Evolutionary conservation across 2,329 filamentous ascomycete genomes (phyloP).

Genomic region (Nannizziopsis arthrosporioides): DNA sequence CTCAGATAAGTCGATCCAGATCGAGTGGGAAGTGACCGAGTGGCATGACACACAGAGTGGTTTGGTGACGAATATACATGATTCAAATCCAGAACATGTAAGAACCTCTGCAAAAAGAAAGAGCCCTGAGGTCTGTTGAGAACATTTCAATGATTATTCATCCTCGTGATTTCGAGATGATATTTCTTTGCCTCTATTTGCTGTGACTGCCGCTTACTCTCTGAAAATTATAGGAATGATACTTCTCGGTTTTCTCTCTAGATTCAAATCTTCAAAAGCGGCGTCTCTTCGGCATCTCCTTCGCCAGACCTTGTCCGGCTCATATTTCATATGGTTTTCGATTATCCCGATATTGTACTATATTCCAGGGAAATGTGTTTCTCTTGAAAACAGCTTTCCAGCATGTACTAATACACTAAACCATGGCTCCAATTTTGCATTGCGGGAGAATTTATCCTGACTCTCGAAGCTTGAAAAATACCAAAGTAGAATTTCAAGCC

Average conservation of each 20-base stretch:
- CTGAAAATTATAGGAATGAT: slow-evolving; percentile 1
- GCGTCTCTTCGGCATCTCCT: background rate
- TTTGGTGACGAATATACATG: background rate
- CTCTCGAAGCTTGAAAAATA: too few species aligned
- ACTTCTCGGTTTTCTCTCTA: background rate
- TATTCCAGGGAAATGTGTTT: too few species aligned
- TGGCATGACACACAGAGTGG: slow-evolving; percentile 42
- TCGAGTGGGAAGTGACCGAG: slow-evolving; percentile 80
- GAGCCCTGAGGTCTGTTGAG: slow-evolving; percentile 13
- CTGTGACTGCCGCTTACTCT: background rate
- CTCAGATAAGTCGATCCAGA: slow-evolving; percentile 51
- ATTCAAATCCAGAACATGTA: slow-evolving; percentile 4
- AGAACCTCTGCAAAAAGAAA: slow-evolving; percentile 15
- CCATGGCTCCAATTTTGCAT: too few species aligned
- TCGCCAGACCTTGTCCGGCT: too few species aligned
- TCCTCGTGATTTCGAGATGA: background rate
- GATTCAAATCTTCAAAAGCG: background rate
- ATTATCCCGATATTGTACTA: too few species aligned
- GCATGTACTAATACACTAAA: too few species aligned
- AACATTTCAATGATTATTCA: background rate
- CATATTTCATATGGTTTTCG: too few species aligned
- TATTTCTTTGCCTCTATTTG: background rate
- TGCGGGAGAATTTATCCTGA: too few species aligned
- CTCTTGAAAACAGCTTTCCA: too few species aligned
- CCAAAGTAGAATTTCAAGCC: too few species aligned